phyloP scores from a whole-genome alignment of 768 basidiomycete genomes.

The Leucocoprinus sp. region DNA sequence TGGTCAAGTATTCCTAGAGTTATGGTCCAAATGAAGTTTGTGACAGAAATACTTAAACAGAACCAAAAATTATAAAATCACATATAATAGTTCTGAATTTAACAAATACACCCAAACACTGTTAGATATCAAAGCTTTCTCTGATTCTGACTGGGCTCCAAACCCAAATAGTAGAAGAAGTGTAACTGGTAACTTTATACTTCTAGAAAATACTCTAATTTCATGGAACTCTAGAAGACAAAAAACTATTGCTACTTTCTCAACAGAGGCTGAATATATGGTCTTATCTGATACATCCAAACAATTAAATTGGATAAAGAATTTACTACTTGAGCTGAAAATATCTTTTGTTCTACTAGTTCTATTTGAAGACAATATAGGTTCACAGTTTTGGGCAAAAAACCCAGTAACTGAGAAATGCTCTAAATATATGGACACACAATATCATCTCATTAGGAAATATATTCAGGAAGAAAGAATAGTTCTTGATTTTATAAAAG shows the following conservation, averaged over 20 bases:
- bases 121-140: neutral
- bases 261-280: slow-evolving; percentile 22
- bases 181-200: slow-evolving; percentile 17
- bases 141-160: slow-evolving; percentile 10
- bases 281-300: slow-evolving; percentile 12
- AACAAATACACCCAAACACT: slow-evolving; percentile 4
- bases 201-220: slow-evolving; percentile 12
- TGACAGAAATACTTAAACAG: slow-evolving; percentile 6
- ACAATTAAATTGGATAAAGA: slow-evolving; percentile 12
- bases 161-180: slow-evolving; percentile 15
- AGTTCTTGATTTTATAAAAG: slow-evolving; percentile 18
- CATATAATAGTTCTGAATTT: slow-evolving; percentile 2
- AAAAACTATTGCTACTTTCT: slow-evolving; percentile 13
- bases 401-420: slow-evolving; percentile 11
- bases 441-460: slow-evolving; percentile 21
- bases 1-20: no score
- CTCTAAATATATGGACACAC: slow-evolving; percentile 24
- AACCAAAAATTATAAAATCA: slow-evolving; percentile 2
- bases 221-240: slow-evolving; percentile 17
- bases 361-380: slow-evolving; percentile 12
- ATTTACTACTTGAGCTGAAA: slow-evolving; percentile 6
- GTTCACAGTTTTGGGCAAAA: slow-evolving; percentile 10
- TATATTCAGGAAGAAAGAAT: slow-evolving; percentile 14
- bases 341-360: neutral
- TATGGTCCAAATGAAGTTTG: no score